A percentile compares a stretch with the other conserved stretches of the same genome.
These are phyloP conservation scores for Aspergillus ruber DNA, from an alignment of 2,329 filamentous ascomycete species.

Conservation along the genomic window DNA sequence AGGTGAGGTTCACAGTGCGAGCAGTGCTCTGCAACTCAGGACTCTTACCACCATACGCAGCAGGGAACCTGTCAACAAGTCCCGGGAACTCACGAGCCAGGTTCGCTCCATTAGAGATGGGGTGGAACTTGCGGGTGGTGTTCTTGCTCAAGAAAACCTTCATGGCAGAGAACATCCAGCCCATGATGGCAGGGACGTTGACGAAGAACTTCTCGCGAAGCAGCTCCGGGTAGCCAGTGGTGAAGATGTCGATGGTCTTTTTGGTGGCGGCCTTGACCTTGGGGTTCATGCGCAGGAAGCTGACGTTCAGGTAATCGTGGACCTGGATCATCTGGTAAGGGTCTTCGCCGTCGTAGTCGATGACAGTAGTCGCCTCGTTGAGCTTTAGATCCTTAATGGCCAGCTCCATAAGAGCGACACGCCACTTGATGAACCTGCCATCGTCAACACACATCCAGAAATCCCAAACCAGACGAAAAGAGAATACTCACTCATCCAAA, in stretches of 20 bases:
- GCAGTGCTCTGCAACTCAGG: slow-evolving; percentile 39
- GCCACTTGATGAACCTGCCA: slow-evolving; percentile 77
- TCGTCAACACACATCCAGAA: background rate
- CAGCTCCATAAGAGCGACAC: slow-evolving; percentile 83
- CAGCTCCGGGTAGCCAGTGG: slow-evolving; percentile 80
- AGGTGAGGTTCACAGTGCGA: slow-evolving; percentile 21
- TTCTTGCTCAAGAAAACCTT: slow-evolving; percentile 68
- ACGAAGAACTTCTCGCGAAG: slow-evolving; percentile 91
- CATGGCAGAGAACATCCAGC: slow-evolving; percentile 71
- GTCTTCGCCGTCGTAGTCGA: slow-evolving; percentile 56
- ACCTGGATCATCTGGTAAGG: slow-evolving; percentile 88
- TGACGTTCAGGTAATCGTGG: slow-evolving; percentile 85
- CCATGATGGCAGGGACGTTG: slow-evolving; percentile 87
- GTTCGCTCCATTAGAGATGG: slow-evolving; percentile 64
- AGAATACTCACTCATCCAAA: slow-evolving; percentile 61
- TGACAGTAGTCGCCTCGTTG: slow-evolving; percentile 62
- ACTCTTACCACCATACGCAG: slow-evolving; percentile 72
- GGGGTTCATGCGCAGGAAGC: slow-evolving; percentile 76
- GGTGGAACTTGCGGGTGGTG: slow-evolving; percentile 73
- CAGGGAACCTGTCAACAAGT: slow-evolving; percentile 61
- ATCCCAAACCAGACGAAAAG: background rate
- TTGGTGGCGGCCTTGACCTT: slow-evolving; percentile 68
- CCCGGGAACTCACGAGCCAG: slow-evolving; percentile 55
- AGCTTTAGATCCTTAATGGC: slow-evolving; percentile 70
- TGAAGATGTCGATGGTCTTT: slow-evolving; percentile 75